These are phyloP conservation scores for Candida albicans DNA, from an alignment of 1,139 yeast species.

Conservation along the genomic window DNA sequence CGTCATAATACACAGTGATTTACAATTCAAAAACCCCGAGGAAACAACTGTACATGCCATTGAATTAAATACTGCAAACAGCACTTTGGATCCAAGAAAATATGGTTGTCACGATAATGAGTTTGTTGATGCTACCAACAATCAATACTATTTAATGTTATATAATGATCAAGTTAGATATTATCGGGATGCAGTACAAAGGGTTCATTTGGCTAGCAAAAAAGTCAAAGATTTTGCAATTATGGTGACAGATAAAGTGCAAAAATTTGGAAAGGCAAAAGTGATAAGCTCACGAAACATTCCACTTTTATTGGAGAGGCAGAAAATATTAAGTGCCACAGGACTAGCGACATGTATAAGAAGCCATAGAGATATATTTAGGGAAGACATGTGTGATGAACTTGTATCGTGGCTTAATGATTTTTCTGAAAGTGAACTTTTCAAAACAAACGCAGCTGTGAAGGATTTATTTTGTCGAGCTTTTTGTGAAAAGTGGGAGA, in stretches of 20 bases:
- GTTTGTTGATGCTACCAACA: constrained; percentile 46
- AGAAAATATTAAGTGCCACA: constrained; percentile 53
- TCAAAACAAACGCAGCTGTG: constrained; percentile 47
- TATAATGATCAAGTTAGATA: constrained; percentile 84
- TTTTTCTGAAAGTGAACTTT: constrained; percentile 55
- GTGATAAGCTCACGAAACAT: constrained; percentile 60
- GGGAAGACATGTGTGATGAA: constrained; percentile 82
- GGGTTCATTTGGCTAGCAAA: constrained; percentile 63
- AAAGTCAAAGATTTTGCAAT: constrained; percentile 67
- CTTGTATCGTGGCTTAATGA: constrained; percentile 65
- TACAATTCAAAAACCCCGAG: constrained; percentile 32
- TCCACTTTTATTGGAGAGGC: constrained; percentile 51
- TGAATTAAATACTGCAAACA: constrained; percentile 25
- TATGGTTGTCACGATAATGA: constrained; percentile 26
- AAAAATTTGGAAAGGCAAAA: constrained; percentile 65
- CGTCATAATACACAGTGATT: constrained; percentile 52
- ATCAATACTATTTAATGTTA: constrained; percentile 56
- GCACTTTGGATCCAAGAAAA: constrained; percentile 31
- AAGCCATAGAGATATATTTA: constrained; percentile 64
- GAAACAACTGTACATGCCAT: constrained; percentile 23
- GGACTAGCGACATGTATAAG: constrained; percentile 70
- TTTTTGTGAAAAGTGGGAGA: constrained; percentile 52
- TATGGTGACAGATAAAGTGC: constrained; percentile 70
- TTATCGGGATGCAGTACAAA: constrained; percentile 67
- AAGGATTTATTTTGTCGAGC: constrained; percentile 59